Evolutionary conservation across 495 filamentous ascomycete genomes (phyloP).

Genomic region (Xylaria telfairii): DNA sequence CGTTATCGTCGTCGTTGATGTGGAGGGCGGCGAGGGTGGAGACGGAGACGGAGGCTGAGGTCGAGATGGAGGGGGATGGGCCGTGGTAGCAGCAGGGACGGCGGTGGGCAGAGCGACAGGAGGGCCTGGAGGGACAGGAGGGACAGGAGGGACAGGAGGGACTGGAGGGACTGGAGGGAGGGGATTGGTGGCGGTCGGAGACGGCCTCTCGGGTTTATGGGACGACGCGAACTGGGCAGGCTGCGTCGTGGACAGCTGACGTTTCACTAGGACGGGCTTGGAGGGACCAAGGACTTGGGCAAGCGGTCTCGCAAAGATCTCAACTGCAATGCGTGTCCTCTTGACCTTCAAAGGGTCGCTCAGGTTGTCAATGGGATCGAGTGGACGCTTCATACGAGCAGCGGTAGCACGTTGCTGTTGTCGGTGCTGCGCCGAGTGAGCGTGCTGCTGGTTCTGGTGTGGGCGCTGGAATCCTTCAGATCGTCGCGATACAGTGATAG

Average conservation of each 20-base stretch:
- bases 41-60: conserved; percentile 31
- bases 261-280: conserved; percentile 44
- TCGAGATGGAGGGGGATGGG: conserved; percentile 25
- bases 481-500: conserved; percentile 44
- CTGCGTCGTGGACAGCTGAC: conserved; percentile 31
- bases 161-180: no score
- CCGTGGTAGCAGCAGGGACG: conserved; percentile 22
- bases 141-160: conserved; percentile 12
- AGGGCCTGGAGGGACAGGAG: conserved; percentile 10
- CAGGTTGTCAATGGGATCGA: conserved; percentile 40
- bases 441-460: conserved; percentile 22
- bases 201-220: conserved; percentile 33
- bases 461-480: conserved; percentile 42
- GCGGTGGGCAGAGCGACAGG: conserved; percentile 16
- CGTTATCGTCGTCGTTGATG: conserved; percentile 14
- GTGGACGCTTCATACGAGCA: conserved; percentile 42
- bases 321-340: conserved; percentile 45
- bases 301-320: conserved; percentile 42
- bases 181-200: conserved; percentile 34
- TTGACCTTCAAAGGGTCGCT: conserved; percentile 32
- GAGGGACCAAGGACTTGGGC: conserved; percentile 38
- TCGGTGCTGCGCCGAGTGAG: conserved; percentile 14
- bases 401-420: conserved; percentile 27
- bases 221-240: conserved; percentile 37
- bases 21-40: conserved; percentile 6